These are phyloP conservation scores for Fusarium robinianum DNA, from an alignment of 2,329 filamentous ascomycete species.

Conservation along the genomic window DNA sequence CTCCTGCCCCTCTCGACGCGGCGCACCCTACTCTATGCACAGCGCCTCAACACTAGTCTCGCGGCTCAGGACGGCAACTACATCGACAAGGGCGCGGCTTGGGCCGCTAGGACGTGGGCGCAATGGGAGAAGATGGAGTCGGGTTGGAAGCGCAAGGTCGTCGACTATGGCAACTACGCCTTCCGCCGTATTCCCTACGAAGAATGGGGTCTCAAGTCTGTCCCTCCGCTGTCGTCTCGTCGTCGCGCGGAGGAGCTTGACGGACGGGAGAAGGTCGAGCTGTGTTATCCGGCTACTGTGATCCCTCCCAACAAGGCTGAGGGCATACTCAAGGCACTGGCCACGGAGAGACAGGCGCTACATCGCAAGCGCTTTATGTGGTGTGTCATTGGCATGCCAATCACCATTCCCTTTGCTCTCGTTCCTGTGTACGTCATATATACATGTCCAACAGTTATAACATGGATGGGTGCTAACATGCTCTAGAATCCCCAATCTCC, in stretches of 20 bases:
- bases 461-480: neutral
- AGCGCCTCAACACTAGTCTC: constrained; percentile 66
- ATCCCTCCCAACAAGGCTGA: constrained; percentile 67
- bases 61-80: constrained; percentile 54
- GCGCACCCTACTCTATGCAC: constrained; percentile 89
- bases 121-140: constrained; percentile 82
- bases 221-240: constrained; percentile 77
- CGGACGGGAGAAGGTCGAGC: constrained; percentile 67
- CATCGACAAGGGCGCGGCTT: constrained; percentile 70
- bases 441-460: neutral
- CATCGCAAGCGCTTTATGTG: constrained; percentile 79
- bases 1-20: constrained; percentile 91
- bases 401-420: constrained; percentile 80
- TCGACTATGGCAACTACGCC: constrained; percentile 82
- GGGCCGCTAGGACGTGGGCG: constrained; percentile 78
- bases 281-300: constrained; percentile 75
- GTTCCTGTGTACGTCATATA: constrained; percentile 75
- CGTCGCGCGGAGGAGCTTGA: constrained; percentile 66
- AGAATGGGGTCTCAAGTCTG: constrained; percentile 96
- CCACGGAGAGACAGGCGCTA: constrained; percentile 77
- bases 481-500: constrained; percentile 82
- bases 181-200: constrained; percentile 90
- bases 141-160: constrained; percentile 88
- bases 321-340: constrained; percentile 69
- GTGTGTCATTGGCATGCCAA: constrained; percentile 81